Base-by-base conservation (phyloP, 2,329 filamentous ascomycete genomes). In the Colletotrichum sp. region DNA sequence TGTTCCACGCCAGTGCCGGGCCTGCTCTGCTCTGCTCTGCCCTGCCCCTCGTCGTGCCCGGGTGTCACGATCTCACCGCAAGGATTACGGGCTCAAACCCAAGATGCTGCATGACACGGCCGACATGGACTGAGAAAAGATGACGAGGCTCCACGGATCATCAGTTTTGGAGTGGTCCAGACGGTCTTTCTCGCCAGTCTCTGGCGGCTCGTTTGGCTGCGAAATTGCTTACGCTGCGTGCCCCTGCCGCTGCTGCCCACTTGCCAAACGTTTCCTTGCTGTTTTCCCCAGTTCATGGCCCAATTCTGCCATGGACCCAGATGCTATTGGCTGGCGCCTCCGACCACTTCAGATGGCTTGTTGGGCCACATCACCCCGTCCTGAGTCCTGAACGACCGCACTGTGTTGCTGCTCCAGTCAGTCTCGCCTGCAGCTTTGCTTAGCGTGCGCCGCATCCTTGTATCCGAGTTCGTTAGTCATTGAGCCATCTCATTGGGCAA, bases 381-480 rank as follows among this genome's bases (percentile, higher is more conserved):
- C 24, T 16, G 63, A n/a, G 21, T 32, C n/a, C 43, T 52, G 43
- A 21, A 52, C 43, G 12, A 52, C 43, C 43, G 57, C 74, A 74
- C 74, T 73, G 70, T 76, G 73, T 15, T 7, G 16, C 26, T 58
- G 64, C 68, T 30, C 61, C 68, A 32, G 48, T 61, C 65, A 24
- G 15, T 67, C 43, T 57, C 43, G 66, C 66, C 66, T 68, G 26
- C 21, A 28, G 55, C 55, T 26, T 28, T 58, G 57, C 57, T 60
- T 72, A 38, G 74, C 70, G 63, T 76, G 34, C 64, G 74, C 74
- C 64, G 74, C 71, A 76, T 76, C 71, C 70, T 76, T 66, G 28
- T 74, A 76, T 60, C 43, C 64, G 73, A 65, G 43, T 38, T 58
- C 58, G 70, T 76, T 76, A 74, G 74, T 76, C 70, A 76, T 69